Evolutionary conservation across 2,329 filamentous ascomycete species (phyloP), one percentile per base, ranked within the genome.

Genomic region (Metarhizium humberi): DNA sequence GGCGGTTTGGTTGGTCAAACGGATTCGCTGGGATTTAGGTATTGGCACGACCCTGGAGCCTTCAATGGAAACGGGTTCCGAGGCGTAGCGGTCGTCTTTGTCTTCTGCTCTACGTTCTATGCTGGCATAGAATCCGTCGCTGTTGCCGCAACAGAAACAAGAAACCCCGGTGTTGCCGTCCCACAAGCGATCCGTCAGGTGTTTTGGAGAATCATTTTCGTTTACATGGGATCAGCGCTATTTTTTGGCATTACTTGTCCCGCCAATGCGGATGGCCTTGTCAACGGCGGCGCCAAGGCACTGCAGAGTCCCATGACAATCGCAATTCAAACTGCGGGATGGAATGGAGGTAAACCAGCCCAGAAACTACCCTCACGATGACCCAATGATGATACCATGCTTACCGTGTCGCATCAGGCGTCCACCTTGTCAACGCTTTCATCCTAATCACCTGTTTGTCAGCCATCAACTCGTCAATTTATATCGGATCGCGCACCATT

Each of bases 211-310:
- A 84, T 84, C 62, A 69, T 84, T 52, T 80, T 84, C 61, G 72
- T 84, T 50, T 84, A 84, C 66, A 84, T 89, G 76, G 86, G 86
- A 40, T 80, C 79, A 8, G 86, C 86, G 36, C 81, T 90, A 65
- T 89, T 90, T 72, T 88, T 87, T 57, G 86, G 87, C 8, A 75
- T 92, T 3, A 86, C 86, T 0, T 88, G 87, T 60, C 86, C 87
- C 0, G 82, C 85, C 58, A 82, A 90, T 60, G 82, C 85, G 0
- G 71, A 77, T 3, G 80, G 79, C 1, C 77, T 92, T 6, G 75
- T 87, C 45, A 82, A 81, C 32, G 81, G 80, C 4, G 69, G 68
- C 3, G 83, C 80, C 55, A 80, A 84, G 56, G 85, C 86, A 0
- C 75, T 90, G 30, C 80, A 86, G 68, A 87, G 83, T 20, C 86